Evolutionary conservation across 768 basidiomycete genomes (phyloP), one percentile per base, ranked within the genome.

Genomic region (Lactarius pseudohatsudake): DNA sequence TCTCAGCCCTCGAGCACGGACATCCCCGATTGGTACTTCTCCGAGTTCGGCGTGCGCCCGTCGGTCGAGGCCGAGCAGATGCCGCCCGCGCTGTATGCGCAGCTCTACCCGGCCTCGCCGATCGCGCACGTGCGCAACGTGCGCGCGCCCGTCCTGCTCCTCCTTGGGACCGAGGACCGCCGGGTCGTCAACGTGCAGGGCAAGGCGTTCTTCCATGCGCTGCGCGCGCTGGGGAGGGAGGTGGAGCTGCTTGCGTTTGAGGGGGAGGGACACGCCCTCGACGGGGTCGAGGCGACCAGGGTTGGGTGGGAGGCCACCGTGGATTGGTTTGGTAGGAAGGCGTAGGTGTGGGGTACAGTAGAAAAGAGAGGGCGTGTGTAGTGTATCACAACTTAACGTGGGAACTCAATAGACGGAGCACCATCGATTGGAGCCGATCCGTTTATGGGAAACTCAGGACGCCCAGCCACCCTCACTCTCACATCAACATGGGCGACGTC

Each of bases 1-100:
- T 64, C 75, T 16, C 76, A 74, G 50, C 70, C 70, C 1, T 36
- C 64, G 4, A 68, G 67, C 38, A 75, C 73, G 6, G 78, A 79
- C 64, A 78, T 78, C 54, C 77, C 77, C 2, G 77, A 78, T 47
- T 78, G 77, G 78, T 76, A 69, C 22, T 73, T 70, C 66, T 56
- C 28, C 53, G 77, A 79, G 59, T 72, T 74, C 36, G 72, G 64
- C 9, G 34, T 72, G 30, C 59, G 66, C 8, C 61, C 62, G 1
- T 57, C 65, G 18, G 54, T 47, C 9, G 64, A 61, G 38, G 57
- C 36, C 57, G 69, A 69, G 10, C 64, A 70, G 61, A 53, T 69
- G 61, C 56, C 70, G 9, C 70, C 70, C 0, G 64, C 32, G 16
- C 65, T 77, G 6, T 73, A 76, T 54, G 55, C 50, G 26, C 61